Conservation (phyloP, 257 asterid species). For the Cruciata laevipes region DNA sequence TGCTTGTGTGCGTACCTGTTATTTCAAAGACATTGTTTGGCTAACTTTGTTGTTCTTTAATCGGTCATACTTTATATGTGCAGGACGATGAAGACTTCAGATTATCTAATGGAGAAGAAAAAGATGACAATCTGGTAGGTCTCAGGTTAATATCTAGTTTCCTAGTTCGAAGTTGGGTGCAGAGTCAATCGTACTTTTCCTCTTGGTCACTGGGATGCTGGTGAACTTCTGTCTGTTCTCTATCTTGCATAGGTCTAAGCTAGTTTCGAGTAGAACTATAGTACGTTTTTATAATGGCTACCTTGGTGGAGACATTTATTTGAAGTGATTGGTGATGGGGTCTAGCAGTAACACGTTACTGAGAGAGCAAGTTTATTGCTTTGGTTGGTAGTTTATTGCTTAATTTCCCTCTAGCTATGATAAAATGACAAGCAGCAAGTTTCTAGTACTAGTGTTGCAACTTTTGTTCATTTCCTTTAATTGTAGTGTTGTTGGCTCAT, state of each 20-base stretch:
- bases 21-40: background rate
- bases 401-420: background rate
- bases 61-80: slow-evolving; percentile 16
- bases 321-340: background rate
- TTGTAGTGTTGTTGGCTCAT: background rate
- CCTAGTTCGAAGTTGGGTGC: background rate
- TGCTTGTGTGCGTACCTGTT: background rate
- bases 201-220: slow-evolving; percentile 6
- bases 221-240: background rate
- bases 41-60: background rate
- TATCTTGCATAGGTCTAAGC: background rate
- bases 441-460: background rate
- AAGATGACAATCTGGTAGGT: slow-evolving; percentile 51
- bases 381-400: background rate
- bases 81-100: slow-evolving; percentile 88
- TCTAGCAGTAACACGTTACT: background rate
- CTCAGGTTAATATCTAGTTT: background rate
- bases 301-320: background rate
- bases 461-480: background rate
- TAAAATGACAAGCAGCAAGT: background rate
- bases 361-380: background rate
- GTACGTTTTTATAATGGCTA: background rate
- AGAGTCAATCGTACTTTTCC: background rate
- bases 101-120: slow-evolving; percentile 60
- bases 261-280: background rate